A percentile compares a stretch with the other conserved stretches of the same genome.
These are phyloP conservation scores for Oropetium thomaeum DNA, from an alignment of 176 grass and related monocot species.

Conservation along the genomic window DNA sequence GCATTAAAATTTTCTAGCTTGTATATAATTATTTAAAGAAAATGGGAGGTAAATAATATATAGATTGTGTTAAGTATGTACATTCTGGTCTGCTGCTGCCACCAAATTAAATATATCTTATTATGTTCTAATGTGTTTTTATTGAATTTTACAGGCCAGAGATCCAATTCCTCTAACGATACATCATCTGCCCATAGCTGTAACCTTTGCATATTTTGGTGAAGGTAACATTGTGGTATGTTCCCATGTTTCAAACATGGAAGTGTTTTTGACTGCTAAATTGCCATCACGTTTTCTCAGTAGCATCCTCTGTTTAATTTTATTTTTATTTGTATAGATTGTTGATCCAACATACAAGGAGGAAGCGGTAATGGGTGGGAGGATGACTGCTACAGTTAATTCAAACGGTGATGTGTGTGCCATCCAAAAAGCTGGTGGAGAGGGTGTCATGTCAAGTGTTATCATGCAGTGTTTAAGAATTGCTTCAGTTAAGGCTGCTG, in stretches of 20 bases:
- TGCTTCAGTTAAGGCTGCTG: slow-evolving; percentile 72
- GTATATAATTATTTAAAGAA: not conserved
- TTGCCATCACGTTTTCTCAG: not conserved
- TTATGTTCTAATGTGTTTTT: slow-evolving; percentile 4
- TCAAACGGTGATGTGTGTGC: slow-evolving; percentile 89
- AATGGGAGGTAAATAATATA: not conserved
- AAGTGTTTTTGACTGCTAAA: not conserved
- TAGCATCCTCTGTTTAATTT: not conserved
- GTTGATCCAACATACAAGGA: slow-evolving; percentile 97
- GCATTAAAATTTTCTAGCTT: not conserved
- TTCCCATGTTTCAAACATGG: slow-evolving; percentile 8
- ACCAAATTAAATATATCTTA: not conserved
- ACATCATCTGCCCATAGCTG: slow-evolving; percentile 90
- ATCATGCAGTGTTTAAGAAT: slow-evolving; percentile 93
- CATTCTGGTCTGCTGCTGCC: not conserved
- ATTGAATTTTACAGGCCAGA: slow-evolving; percentile 66
- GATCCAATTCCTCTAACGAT: slow-evolving; percentile 85
- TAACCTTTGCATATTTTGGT: slow-evolving; percentile 89
- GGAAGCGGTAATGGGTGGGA: slow-evolving; percentile 88
- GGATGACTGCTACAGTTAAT: slow-evolving; percentile 89
- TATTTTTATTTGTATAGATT: slow-evolving; percentile 52
- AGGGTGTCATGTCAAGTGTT: slow-evolving; percentile 76
- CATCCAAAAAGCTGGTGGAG: slow-evolving; percentile 89
- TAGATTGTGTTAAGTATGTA: not conserved
- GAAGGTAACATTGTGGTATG: slow-evolving; percentile 88